phyloP scores from a whole-genome alignment of 177 flowering plant genomes.

The Vitis hybrid region DNA sequence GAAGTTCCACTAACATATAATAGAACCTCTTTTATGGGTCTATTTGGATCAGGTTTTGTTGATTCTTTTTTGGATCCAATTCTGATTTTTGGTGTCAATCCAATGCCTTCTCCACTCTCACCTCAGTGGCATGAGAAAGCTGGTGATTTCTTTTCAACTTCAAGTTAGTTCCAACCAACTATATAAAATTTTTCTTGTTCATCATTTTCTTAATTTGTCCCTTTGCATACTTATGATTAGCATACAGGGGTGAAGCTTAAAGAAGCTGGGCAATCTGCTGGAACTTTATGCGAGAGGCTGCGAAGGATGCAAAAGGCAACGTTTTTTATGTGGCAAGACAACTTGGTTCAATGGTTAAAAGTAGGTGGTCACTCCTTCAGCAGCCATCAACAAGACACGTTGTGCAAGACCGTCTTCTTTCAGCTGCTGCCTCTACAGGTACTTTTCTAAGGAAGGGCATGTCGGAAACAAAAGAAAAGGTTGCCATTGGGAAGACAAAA shows the following conservation, averaged over 20 bases:
- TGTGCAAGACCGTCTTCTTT: constrained; percentile 69
- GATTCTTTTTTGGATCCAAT: too few species aligned
- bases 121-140: constrained; percentile 29
- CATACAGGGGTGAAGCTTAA: constrained; percentile 71
- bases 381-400: constrained; percentile 75
- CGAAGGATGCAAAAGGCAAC: constrained; percentile 83
- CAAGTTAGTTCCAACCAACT: constrained; percentile 42
- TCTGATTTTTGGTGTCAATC: too few species aligned
- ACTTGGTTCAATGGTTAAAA: constrained; percentile 75
- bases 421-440: constrained; percentile 89
- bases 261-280: constrained; percentile 69
- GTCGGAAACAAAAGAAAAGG: constrained; percentile 84
- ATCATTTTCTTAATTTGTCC: background rate
- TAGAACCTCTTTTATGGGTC: too few species aligned
- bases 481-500: constrained; percentile 73
- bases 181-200: background rate
- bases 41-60: too few species aligned
- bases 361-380: constrained; percentile 76
- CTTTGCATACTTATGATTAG: background rate
- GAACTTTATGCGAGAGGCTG: constrained; percentile 65
- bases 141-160: constrained; percentile 78
- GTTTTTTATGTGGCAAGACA: constrained; percentile 69
- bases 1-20: too few species aligned
- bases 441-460: constrained; percentile 70
- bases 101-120: too few species aligned